phyloP scores from a whole-genome alignment of 305 asterid genomes.

The Fraxinus sp. region DNA sequence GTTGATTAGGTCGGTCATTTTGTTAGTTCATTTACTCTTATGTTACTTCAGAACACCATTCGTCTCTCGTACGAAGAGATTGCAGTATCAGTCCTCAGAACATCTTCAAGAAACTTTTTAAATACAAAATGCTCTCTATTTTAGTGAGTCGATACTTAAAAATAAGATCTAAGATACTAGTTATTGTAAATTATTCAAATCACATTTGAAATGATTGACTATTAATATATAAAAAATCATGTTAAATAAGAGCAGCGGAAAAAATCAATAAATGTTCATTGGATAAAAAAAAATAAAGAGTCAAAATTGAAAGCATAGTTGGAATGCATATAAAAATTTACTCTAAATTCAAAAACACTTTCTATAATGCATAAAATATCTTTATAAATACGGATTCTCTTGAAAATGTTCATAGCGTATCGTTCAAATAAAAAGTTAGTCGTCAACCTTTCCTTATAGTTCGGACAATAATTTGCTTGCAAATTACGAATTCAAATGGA shows the following conservation, averaged over 20 bases:
- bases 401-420: too few relatives aligned
- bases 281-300: too few relatives aligned
- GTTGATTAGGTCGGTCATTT: background rate
- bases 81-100: too few relatives aligned
- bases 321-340: too few relatives aligned
- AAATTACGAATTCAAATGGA: background rate
- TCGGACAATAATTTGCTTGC: background rate
- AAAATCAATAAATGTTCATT: too few relatives aligned
- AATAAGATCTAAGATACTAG: background rate
- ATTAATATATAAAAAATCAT: too few relatives aligned
- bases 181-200: background rate
- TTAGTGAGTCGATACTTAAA: background rate
- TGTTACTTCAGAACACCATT: too few relatives aligned
- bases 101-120: too few relatives aligned
- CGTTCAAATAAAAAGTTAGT: background rate
- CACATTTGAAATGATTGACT: too few relatives aligned
- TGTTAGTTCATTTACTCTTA: background rate
- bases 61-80: too few relatives aligned
- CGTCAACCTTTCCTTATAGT: background rate
- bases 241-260: background rate
- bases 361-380: too few relatives aligned
- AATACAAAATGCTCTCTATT: too few relatives aligned
- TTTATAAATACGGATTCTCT: background rate
- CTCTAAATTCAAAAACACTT: background rate
- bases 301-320: background rate